A percentile compares a stretch with the other conserved stretches of the same genome.
Evolutionary conservation across 1,284 basidiomycete species (phyloP).

Genomic region (Fomitopsis schrenkii): DNA sequence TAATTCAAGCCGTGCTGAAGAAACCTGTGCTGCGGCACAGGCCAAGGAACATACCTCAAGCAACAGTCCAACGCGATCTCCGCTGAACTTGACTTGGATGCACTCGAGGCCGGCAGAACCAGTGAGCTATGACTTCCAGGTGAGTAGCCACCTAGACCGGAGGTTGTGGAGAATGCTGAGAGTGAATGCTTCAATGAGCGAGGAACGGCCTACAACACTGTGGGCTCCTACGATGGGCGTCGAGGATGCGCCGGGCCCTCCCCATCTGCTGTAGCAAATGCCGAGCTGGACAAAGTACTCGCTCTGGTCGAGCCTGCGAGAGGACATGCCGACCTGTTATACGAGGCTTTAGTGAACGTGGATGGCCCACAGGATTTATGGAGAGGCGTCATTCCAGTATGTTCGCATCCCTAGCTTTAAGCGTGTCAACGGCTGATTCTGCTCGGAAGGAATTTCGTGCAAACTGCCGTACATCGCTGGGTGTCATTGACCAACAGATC

Average conservation of each 20-base stretch:
- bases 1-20: too few species aligned
- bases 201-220: neutral
- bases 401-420: conserved; percentile 10
- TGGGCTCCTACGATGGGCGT: neutral
- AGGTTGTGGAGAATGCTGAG: neutral
- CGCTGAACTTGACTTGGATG: neutral
- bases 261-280: conserved; percentile 36
- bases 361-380: conserved; percentile 57
- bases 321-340: conserved; percentile 65
- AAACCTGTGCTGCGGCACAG: too few species aligned
- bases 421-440: neutral
- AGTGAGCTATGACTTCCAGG: neutral
- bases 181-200: neutral
- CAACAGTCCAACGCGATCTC: too few species aligned
- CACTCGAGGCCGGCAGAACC: neutral
- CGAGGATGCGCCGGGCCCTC: neutral
- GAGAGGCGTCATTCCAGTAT: conserved; percentile 50
- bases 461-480: conserved; percentile 67
- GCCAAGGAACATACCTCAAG: too few species aligned
- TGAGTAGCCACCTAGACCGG: neutral
- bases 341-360: conserved; percentile 59
- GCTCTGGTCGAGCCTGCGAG: conserved; percentile 72
- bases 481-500: conserved; percentile 68
- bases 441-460: conserved; percentile 58
- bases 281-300: conserved; percentile 61